A percentile compares a stretch with the other conserved stretches of the same genome.
Conservation (phyloP, 495 filamentous ascomycete genomes). For the Friedmanniomyces endolithicus region DNA sequence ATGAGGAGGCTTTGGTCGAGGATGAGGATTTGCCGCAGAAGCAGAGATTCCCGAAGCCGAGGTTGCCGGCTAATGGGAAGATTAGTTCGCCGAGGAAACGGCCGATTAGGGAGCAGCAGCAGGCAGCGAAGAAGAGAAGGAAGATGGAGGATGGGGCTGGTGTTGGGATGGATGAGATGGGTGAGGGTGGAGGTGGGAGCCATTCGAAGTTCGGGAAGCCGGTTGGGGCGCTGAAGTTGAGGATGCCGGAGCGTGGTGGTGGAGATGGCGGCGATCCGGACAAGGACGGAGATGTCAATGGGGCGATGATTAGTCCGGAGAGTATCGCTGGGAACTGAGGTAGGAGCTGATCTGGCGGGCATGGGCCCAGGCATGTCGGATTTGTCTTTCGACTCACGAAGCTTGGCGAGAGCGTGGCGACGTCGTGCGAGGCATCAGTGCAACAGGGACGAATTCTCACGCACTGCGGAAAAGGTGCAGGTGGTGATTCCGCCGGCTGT, state of each 20-base stretch:
- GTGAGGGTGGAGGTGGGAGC: not conserved
- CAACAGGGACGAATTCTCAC: no score
- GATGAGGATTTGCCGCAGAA: constrained; percentile 91
- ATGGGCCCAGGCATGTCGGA: no score
- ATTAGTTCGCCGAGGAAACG: constrained; percentile 84
- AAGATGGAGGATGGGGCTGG: constrained; percentile 26
- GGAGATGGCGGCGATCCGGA: constrained; percentile 26
- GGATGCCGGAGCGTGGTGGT: constrained; percentile 22
- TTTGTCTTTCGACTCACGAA: no score
- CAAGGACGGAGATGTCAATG: constrained; percentile 23
- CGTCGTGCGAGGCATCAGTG: no score
- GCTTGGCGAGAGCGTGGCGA: no score
- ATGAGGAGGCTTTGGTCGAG: constrained; percentile 73
- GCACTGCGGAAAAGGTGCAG: no score
- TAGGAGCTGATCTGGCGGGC: no score
- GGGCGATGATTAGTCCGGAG: constrained; percentile 30
- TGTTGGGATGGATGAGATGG: constrained; percentile 8
- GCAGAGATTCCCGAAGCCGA: constrained; percentile 80
- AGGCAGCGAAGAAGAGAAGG: constrained; percentile 58
- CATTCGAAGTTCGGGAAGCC: constrained; percentile 16
- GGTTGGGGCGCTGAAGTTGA: constrained; percentile 27
- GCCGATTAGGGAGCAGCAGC: constrained; percentile 61
- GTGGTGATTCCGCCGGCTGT: no score
- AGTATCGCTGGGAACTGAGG: constrained; percentile 21
- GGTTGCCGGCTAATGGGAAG: constrained; percentile 88